Evolutionary conservation across 2,329 filamentous ascomycete genomes (phyloP).

Genomic region (Penicillium sclerotiorum): DNA sequence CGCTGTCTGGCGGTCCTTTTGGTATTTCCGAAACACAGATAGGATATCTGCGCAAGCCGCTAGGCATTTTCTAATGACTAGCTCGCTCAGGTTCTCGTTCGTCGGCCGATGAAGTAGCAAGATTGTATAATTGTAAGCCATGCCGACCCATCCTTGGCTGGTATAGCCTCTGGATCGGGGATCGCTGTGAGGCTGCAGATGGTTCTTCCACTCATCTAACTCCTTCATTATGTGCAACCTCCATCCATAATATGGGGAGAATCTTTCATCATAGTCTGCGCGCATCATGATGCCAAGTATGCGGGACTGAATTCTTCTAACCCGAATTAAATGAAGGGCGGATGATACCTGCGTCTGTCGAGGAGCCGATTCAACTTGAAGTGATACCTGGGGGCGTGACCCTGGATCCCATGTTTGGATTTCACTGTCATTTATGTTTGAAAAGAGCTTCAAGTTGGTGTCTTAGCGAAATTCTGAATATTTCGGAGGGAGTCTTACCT

Average conservation of each 20-base stretch:
- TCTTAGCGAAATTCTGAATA: neutral
- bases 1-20: slow-evolving; percentile 20
- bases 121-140: slow-evolving; percentile 23
- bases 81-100: slow-evolving; percentile 10
- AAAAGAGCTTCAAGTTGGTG: no score
- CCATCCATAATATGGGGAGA: slow-evolving; percentile 11
- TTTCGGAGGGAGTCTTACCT: neutral
- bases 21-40: slow-evolving; percentile 19
- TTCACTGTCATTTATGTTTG: slow-evolving; percentile 15
- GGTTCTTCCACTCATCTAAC: slow-evolving; percentile 16
- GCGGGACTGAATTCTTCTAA: slow-evolving; percentile 18
- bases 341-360: slow-evolving; percentile 20
- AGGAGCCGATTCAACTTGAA: slow-evolving; percentile 4
- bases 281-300: slow-evolving; percentile 20
- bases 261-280: slow-evolving; percentile 10
- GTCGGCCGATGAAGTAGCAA: slow-evolving; percentile 17
- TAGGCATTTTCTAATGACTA: slow-evolving; percentile 13
- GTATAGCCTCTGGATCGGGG: slow-evolving; percentile 15
- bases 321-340: slow-evolving; percentile 17
- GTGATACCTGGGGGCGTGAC: slow-evolving; percentile 1
- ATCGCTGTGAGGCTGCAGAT: slow-evolving; percentile 15
- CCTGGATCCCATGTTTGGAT: neutral
- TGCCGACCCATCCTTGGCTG: slow-evolving; percentile 20
- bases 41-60: slow-evolving; percentile 14
- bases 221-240: slow-evolving; percentile 18